Evolutionary conservation across 208 protist species (phyloP).

Genomic region (Crithidia brevicula): DNA sequence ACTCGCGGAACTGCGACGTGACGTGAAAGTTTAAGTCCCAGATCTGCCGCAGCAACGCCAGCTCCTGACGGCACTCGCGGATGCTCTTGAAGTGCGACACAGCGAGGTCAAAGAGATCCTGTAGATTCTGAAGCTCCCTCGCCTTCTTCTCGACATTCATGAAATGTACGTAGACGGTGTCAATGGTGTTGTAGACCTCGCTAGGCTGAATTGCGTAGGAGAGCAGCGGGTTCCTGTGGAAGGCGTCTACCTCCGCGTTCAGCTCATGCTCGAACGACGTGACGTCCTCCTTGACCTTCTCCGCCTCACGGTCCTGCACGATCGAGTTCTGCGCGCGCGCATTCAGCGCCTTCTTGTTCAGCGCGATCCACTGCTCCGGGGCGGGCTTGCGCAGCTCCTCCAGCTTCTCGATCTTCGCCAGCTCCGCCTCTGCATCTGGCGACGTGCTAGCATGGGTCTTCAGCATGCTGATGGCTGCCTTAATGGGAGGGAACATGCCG

Average conservation of each 20-base stretch:
- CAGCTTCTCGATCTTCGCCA: conserved; percentile 90
- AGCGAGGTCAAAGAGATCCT: conserved; percentile 96
- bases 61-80: conserved; percentile 89
- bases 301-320: conserved; percentile 91
- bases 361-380: conserved; percentile 89
- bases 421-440: conserved; percentile 72
- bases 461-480: conserved; percentile 91
- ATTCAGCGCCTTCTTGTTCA: conserved; percentile 94
- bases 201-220: conserved; percentile 76
- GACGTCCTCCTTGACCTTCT: conserved; percentile 93
- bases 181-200: conserved; percentile 87
- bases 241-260: conserved; percentile 72
- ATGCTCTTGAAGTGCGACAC: conserved; percentile 94
- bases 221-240: conserved; percentile 89
- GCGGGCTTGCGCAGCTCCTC: conserved; percentile 93
- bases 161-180: conserved; percentile 80
- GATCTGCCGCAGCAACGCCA: conserved; percentile 93
- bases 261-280: conserved; percentile 79
- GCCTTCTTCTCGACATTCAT: conserved; percentile 89
- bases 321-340: conserved; percentile 93
- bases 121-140: conserved; percentile 87
- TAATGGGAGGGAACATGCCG: conserved; percentile 93
- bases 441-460: conserved; percentile 88
- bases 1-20: conserved; percentile 93
- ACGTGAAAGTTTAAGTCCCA: conserved; percentile 95